Evolutionary conservation across 2,329 filamentous ascomycete species (phyloP), one percentile per base, ranked within the genome.

Genomic region (Fusarium nelsonii): DNA sequence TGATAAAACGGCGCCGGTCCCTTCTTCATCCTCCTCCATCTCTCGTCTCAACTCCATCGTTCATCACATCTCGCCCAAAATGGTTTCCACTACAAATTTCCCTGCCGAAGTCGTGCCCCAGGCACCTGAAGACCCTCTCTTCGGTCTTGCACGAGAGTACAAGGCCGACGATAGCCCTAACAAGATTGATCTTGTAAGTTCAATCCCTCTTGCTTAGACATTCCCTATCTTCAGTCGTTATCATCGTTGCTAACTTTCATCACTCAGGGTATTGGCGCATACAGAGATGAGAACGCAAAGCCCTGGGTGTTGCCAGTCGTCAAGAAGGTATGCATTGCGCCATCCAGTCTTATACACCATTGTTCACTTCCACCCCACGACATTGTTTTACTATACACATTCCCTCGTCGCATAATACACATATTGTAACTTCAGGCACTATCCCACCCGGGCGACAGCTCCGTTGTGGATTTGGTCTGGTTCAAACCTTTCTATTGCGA

Each of bases 221-320:
- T 28, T 32, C 23, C 23, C 23, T 43, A 30, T 5, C 46, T 50
- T 23, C 23, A 23, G 34, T 28, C 41, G 26, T 33, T 12, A 50
- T 48, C 49, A 34, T 41, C 10, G 7, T 54, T 58, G 40, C 65
- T 70, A 30, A 73, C 58, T 54, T 39, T 39, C 39, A 9, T 56
- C 44, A 33, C 39, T 36, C 61, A 88, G 87, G 88, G 88, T 61
- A 90, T 98, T 83, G 96, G 96, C 74, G 96, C 96, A 62, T 99
- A 99, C 83, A 88, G 96, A 78, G 96, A 97, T 77, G 87, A 98
- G 83, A 91, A 94, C 78, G 95, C 94, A 65, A 98, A 98, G 84
- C 96, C 96, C 4, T 99, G 96, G 96, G 90, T 99, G 66, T 83
- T 99, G 68, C 95, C 96, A 20, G 95, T 98, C 4, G 95, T 98